Evolutionary conservation across 2,329 filamentous ascomycete genomes (phyloP).

Genomic region (Exophiala xenobiotica): DNA sequence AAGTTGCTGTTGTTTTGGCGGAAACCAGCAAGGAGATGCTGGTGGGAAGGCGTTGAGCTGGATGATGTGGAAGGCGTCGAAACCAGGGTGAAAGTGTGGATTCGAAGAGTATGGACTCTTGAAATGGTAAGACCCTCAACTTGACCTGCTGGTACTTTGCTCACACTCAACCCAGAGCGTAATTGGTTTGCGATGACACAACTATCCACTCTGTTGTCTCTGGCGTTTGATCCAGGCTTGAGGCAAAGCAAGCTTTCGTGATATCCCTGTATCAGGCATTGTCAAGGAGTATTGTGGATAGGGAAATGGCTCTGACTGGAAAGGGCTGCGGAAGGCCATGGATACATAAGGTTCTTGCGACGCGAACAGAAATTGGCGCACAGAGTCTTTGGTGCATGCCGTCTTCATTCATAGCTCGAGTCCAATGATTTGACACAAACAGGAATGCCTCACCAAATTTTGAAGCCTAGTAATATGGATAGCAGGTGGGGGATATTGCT

Average conservation of each 20-base stretch:
- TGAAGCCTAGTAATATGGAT: too few relatives aligned
- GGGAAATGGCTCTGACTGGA: too few relatives aligned
- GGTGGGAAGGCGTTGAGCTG: conserved; percentile 98
- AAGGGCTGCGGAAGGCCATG: too few relatives aligned
- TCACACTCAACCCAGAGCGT: conserved; percentile 60
- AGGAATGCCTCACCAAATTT: too few relatives aligned
- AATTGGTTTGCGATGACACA: conserved; percentile 72
- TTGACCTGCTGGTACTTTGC: conserved; percentile 7
- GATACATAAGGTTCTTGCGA: too few relatives aligned
- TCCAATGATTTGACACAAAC: too few relatives aligned
- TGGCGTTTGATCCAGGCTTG: background rate
- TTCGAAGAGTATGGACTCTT: conserved; percentile 93
- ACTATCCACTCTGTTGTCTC: background rate
- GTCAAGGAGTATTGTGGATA: conserved; percentile 8
- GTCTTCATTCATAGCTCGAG: too few relatives aligned
- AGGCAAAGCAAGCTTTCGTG: conserved; percentile 7
- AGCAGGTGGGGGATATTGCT: too few relatives aligned
- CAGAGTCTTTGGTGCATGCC: too few relatives aligned
- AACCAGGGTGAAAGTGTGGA: conserved; percentile 95
- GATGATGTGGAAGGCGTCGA: conserved; percentile 86
- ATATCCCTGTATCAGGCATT: conserved; percentile 16
- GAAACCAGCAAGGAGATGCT: conserved; percentile 92
- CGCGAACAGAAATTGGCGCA: too few relatives aligned
- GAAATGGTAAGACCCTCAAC: conserved; percentile 69
- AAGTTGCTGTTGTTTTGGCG: conserved; percentile 97